A percentile compares a stretch with the other conserved stretches of the same genome.
phyloP scores from a whole-genome alignment of 1,284 basidiomycete species.

The Ceratobasidium sp. region DNA sequence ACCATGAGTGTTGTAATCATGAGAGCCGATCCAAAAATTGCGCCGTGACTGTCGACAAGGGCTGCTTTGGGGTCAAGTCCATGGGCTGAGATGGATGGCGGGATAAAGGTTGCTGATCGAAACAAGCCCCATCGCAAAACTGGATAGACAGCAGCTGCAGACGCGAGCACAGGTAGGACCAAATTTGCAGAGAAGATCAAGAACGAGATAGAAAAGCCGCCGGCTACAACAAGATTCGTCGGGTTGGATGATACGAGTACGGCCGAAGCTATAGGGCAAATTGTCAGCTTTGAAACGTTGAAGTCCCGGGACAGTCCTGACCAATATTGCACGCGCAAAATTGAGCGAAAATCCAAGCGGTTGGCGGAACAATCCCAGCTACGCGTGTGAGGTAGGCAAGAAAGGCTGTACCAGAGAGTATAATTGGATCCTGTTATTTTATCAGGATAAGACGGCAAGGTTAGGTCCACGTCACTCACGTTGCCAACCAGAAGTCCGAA shows the following conservation, averaged over 20 bases:
- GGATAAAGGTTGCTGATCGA: slow-evolving; percentile 48
- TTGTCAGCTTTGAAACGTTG: slow-evolving; percentile 48
- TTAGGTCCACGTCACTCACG: slow-evolving; percentile 54
- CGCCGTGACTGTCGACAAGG: slow-evolving; percentile 62
- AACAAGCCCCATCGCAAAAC: slow-evolving; percentile 55
- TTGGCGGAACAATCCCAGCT: slow-evolving; percentile 67
- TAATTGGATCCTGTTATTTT: slow-evolving; percentile 73
- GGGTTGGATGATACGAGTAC: slow-evolving; percentile 60
- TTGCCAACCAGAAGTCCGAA: slow-evolving; percentile 89
- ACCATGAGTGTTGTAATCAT: slow-evolving; percentile 65
- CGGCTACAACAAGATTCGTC: slow-evolving; percentile 61
- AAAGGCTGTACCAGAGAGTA: slow-evolving; percentile 87
- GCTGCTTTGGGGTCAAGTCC: slow-evolving; percentile 59
- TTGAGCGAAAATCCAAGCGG: slow-evolving; percentile 74
- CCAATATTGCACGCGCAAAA: slow-evolving; percentile 85
- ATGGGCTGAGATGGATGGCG: slow-evolving; percentile 31
- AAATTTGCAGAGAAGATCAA: slow-evolving; percentile 47
- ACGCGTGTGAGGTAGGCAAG: slow-evolving; percentile 86
- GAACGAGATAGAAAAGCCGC: slow-evolving; percentile 57
- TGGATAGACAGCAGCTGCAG: slow-evolving; percentile 45
- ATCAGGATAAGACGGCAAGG: background rate
- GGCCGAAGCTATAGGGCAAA: slow-evolving; percentile 53
- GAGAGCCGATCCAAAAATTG: slow-evolving; percentile 60
- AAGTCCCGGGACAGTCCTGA: slow-evolving; percentile 65
- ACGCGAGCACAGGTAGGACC: slow-evolving; percentile 48